Percentiles rank a stretch among this genome's conserved stretches.
phyloP scores from a whole-genome alignment of 2,329 filamentous ascomycete species.

The Phaeophleospora eucalypticola region DNA sequence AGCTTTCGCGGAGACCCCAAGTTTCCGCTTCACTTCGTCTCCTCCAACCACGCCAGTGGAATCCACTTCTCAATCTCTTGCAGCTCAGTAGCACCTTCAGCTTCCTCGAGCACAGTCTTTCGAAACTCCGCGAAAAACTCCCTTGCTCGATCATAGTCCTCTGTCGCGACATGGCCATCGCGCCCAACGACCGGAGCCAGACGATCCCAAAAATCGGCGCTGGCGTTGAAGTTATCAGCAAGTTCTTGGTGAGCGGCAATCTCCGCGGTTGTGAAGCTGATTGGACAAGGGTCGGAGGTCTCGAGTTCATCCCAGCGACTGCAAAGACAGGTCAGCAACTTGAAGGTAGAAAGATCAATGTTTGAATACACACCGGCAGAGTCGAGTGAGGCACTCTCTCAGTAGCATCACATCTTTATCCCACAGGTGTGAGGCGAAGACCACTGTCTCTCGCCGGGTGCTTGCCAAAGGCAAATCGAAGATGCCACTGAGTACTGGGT shows the following conservation, averaged over 20 bases:
- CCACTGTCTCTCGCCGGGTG: slow-evolving; percentile 27
- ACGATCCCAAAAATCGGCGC: slow-evolving; percentile 35
- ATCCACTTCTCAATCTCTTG: too few species aligned
- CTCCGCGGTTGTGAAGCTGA: slow-evolving; percentile 24
- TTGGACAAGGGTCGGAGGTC: slow-evolving; percentile 29
- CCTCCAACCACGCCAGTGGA: too few species aligned
- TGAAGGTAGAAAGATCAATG: too few species aligned
- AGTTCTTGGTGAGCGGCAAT: slow-evolving; percentile 22
- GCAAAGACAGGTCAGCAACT: too few species aligned
- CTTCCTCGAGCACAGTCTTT: too few species aligned
- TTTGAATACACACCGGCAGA: slow-evolving; percentile 31
- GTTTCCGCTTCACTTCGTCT: too few species aligned
- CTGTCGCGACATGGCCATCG: slow-evolving; percentile 37
- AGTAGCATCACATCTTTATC: slow-evolving; percentile 33
- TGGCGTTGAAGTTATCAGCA: slow-evolving; percentile 31
- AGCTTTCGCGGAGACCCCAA: too few species aligned
- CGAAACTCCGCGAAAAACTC: slow-evolving; percentile 35
- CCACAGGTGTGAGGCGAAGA: slow-evolving; percentile 32
- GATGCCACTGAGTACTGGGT: slow-evolving; percentile 27
- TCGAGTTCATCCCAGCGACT: slow-evolving; percentile 31
- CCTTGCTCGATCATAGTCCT: slow-evolving; percentile 35
- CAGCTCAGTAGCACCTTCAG: too few species aligned
- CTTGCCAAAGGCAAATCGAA: slow-evolving; percentile 25
- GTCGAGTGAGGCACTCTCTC: slow-evolving; percentile 30
- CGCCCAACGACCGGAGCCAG: slow-evolving; percentile 34